Evolutionary conservation across 1,139 yeast genomes (phyloP), one percentile per base, ranked within the genome.

Genomic region (Debaryomyces subglobosus): DNA sequence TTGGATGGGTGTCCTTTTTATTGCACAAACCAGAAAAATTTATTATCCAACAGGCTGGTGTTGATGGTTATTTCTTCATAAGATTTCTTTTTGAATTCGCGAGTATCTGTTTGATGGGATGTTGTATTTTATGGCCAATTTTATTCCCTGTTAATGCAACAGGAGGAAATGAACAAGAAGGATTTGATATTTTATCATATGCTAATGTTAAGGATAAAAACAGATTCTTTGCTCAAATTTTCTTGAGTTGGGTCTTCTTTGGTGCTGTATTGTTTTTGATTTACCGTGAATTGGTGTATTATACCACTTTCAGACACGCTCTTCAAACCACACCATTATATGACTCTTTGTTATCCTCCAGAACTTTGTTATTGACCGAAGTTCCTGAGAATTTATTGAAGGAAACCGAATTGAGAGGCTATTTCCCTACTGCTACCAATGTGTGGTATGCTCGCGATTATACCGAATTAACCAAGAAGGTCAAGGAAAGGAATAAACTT

Each of bases 61-160:
- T 89, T 10, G 98, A 92, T 66, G 97, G 97, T 13, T 94, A 90
- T 68, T 84, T 91, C 58, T 92, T 89, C 62, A 67, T 89, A 47
- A 77, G 99, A 55, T 94, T 85, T 64, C 64, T 94, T 51, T 81
- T 86, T 48, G 77, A 89, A 44, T 78, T 88, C 50, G 74, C 82
- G 25, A 65, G 79, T 15, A 65, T 89, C 44, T 80, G 88, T 25
- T 60, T 84, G 8, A 61, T 84, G 10, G 95, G 96, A 1, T 81
- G 89, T 47, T 54, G 87, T 29, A 57, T 86, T 18, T 68, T 85
- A 15, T 83, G 89, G 81, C 94, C 97, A 25, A 81, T 94, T 50
- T 72, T 94, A 50, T 75, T 94, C 53, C 95, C 99, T 0, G 86
- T 94, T 44, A 89, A 91, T 65, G 96, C 95, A 12, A 84, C 96